Evolutionary conservation across 305 asterid genomes (phyloP).

Genomic region (Ilex paraguariensis): DNA sequence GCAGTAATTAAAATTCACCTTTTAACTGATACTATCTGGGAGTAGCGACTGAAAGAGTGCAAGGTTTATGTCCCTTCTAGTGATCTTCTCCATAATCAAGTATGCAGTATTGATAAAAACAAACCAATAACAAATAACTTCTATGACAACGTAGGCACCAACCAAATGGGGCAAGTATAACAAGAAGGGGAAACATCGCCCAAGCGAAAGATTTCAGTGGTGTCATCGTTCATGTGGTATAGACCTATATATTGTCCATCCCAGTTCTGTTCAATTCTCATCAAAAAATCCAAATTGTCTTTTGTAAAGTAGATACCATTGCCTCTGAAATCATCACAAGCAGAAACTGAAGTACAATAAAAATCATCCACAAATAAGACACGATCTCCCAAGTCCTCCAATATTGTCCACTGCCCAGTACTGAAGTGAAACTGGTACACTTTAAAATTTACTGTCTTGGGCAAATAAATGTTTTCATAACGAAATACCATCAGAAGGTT

Average conservation of each 20-base stretch:
- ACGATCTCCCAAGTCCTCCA: conserved; percentile 24
- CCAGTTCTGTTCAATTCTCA: conserved; percentile 1
- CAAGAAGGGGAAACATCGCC: background rate
- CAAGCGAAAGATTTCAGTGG: conserved; percentile 7
- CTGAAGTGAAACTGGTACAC: conserved; percentile 19
- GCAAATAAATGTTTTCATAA: background rate
- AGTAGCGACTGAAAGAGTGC: no score
- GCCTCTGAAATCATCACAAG: conserved; percentile 9
- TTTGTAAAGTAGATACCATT: conserved; percentile 29
- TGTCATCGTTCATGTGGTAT: conserved; percentile 15
- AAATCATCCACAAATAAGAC: conserved; percentile 25
- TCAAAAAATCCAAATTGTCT: conserved; percentile 10
- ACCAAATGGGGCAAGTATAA: background rate
- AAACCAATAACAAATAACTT: background rate
- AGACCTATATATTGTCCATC: conserved; percentile 12
- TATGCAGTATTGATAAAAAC: no score
- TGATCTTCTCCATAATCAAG: no score
- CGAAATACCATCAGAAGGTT: conserved; percentile 27
- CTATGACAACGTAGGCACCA: background rate
- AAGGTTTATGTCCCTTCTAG: no score
- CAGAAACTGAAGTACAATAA: conserved; percentile 11
- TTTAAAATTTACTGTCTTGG: conserved; percentile 7
- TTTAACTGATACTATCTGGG: no score
- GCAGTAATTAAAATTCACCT: no score
- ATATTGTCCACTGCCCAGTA: conserved; percentile 18